A percentile compares a stretch with the other conserved stretches of the same genome.
Conservation (phyloP, 805 yeast species). For the Cyberlindnera maritima region DNA sequence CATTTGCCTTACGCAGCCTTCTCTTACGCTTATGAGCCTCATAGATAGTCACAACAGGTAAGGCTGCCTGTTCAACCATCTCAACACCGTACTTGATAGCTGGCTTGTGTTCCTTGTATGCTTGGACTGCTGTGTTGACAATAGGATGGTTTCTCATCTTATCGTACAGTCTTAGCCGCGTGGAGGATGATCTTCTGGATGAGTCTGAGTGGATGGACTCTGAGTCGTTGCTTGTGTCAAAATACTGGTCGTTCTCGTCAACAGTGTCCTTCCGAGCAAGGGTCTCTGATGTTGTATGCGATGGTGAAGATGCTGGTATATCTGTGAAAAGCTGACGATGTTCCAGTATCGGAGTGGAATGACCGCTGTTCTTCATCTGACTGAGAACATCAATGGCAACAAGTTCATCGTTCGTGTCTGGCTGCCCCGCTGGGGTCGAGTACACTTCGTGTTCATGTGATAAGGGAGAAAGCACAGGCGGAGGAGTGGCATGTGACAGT, state of each 20-base stretch:
- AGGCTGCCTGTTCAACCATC: conserved; percentile 53
- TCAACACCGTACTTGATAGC: conserved; percentile 59
- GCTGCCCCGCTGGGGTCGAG: conserved; percentile 7
- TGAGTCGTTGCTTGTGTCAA: conserved; percentile 10
- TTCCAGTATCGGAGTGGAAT: conserved; percentile 10
- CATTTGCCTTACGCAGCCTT: conserved; percentile 30
- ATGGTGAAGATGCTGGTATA: neutral
- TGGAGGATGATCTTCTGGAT: neutral
- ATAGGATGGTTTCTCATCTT: conserved; percentile 39
- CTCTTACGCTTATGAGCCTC: conserved; percentile 39
- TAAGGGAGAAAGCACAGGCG: conserved; percentile 5
- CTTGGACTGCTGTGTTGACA: conserved; percentile 27
- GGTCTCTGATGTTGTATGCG: neutral
- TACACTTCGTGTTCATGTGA: conserved; percentile 8
- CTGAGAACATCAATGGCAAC: conserved; percentile 27
- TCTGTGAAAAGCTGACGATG: neutral
- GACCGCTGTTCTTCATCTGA: conserved; percentile 25
- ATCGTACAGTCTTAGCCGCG: conserved; percentile 36
- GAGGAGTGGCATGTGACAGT: conserved; percentile 11
- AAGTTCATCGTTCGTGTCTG: conserved; percentile 11
- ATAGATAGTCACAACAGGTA: conserved; percentile 49
- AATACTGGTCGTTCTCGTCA: conserved; percentile 7
- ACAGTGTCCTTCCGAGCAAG: too few species aligned
- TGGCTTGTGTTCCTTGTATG: conserved; percentile 40
- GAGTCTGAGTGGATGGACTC: conserved; percentile 6